Percentiles rank a stretch among this genome's conserved stretches.
Conservation (phyloP, 192 early-diverging fungal genomes). For the Jimgerdemannia flammicorona region DNA sequence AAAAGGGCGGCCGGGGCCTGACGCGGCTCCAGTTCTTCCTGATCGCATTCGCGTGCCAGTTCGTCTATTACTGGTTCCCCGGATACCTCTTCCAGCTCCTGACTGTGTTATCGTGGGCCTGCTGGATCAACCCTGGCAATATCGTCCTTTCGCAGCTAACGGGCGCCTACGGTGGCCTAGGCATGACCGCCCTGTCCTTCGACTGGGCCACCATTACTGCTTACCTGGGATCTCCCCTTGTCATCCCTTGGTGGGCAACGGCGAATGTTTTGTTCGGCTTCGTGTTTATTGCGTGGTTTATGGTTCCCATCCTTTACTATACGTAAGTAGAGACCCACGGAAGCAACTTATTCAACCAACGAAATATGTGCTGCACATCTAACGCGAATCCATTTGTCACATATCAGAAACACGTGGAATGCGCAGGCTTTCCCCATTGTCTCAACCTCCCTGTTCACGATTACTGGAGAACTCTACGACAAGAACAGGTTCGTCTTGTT, state of each 20-base stretch:
- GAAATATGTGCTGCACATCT: conserved; percentile 29
- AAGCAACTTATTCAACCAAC: conserved; percentile 30
- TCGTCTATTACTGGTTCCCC: conserved; percentile 47
- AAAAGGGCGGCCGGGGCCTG: conserved; percentile 1
- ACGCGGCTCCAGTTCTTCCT: conserved; percentile 37
- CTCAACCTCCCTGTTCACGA: conserved; percentile 29
- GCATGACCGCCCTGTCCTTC: conserved; percentile 29
- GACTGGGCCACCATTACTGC: conserved; percentile 36
- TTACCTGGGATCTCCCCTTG: conserved; percentile 23
- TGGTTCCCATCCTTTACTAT: conserved; percentile 28
- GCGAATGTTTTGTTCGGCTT: conserved; percentile 36
- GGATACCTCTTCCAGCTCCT: conserved; percentile 41
- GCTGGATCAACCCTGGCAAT: conserved; percentile 36
- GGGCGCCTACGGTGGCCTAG: conserved; percentile 25
- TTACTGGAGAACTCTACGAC: conserved; percentile 28
- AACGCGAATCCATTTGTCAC: conserved; percentile 7
- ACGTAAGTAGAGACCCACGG: conserved; percentile 25
- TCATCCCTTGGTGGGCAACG: conserved; percentile 30
- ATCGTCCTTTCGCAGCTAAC: conserved; percentile 30
- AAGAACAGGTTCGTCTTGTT: conserved; percentile 9
- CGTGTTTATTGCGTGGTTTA: conserved; percentile 34
- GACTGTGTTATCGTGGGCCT: conserved; percentile 38
- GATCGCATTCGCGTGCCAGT: conserved; percentile 25
- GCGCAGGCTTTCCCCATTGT: conserved; percentile 38
- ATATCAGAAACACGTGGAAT: conserved; percentile 46